Percentiles rank a stretch among this genome's conserved stretches.
phyloP scores from a whole-genome alignment of 805 yeast species.

The Komagataella pseudopastoris region DNA sequence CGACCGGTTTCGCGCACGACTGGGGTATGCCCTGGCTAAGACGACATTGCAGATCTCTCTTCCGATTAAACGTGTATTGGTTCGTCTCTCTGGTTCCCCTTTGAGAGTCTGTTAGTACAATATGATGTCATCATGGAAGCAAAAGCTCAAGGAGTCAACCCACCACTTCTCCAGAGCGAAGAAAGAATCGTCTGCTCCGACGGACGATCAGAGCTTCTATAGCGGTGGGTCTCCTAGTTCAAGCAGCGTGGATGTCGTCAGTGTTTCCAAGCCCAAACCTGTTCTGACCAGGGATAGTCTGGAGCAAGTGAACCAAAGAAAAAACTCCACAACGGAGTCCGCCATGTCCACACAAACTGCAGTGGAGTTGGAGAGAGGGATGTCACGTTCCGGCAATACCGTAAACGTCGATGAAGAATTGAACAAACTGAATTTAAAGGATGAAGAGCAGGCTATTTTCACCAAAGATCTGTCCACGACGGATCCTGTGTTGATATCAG shows the following conservation, averaged over 20 bases:
- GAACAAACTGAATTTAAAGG: not conserved
- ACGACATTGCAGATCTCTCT: not conserved
- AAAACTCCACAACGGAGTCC: not conserved
- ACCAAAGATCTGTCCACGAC: slow-evolving; percentile 15
- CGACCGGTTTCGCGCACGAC: not conserved
- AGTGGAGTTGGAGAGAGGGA: not conserved
- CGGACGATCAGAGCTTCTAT: not conserved
- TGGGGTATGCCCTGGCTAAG: not conserved
- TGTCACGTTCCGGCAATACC: not conserved
- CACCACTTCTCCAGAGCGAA: not conserved
- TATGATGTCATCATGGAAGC: slow-evolving; percentile 4
- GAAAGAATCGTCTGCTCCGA: not conserved
- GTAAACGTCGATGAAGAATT: not conserved
- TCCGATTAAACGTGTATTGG: not conserved
- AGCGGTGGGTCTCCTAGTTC: not conserved
- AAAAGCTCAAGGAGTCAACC: slow-evolving; percentile 3
- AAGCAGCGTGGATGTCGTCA: not conserved
- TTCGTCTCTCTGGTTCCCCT: not conserved
- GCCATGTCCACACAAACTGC: not conserved
- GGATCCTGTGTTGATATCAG: slow-evolving; percentile 15
- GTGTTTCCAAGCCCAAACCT: not conserved
- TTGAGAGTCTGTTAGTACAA: not conserved
- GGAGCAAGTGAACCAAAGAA: not conserved
- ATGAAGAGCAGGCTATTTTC: slow-evolving; percentile 6
- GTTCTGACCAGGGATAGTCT: not conserved